A percentile compares a stretch with the other conserved stretches of the same genome.
Conservation (phyloP, 441 rosid genomes). For the Jatropha multifida region DNA sequence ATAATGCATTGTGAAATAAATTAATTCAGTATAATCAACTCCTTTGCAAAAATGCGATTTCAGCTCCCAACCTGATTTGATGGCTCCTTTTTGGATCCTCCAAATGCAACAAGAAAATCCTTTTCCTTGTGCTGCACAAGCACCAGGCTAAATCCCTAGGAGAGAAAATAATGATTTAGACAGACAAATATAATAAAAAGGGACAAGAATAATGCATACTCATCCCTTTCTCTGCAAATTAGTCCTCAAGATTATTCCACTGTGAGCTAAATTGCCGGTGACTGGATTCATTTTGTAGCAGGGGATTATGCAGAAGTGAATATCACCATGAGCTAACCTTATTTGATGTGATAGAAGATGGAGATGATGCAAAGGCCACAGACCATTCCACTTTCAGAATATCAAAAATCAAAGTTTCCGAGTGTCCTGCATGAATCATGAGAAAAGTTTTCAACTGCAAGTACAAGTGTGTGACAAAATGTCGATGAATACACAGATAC, state of each 20-base stretch:
- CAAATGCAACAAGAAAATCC: constrained; percentile 92
- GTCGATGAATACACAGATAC: background rate
- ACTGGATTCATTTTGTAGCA: too few species aligned
- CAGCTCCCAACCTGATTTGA: constrained; percentile 75
- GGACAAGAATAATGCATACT: background rate
- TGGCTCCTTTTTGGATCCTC: constrained; percentile 83
- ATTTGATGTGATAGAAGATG: constrained; percentile 71
- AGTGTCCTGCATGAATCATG: constrained; percentile 57
- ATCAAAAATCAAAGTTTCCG: constrained; percentile 85
- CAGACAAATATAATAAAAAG: background rate
- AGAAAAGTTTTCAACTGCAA: constrained; percentile 3
- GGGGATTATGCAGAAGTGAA: too few species aligned
- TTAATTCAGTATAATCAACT: background rate
- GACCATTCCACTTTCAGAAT: constrained; percentile 84
- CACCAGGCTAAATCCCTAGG: constrained; percentile 89
- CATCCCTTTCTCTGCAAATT: too few species aligned
- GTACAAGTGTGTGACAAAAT: background rate
- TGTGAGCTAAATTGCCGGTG: too few species aligned
- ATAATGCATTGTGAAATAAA: constrained; percentile 19
- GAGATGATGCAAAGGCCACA: constrained; percentile 61
- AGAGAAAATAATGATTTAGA: constrained; percentile 19
- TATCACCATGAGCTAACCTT: constrained; percentile 49
- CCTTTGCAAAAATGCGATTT: constrained; percentile 12
- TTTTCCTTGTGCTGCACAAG: constrained; percentile 87
- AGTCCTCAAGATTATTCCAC: background rate